phyloP scores from a whole-genome alignment of 139 green algal genomes.

The Yamagishiella unicocca region DNA sequence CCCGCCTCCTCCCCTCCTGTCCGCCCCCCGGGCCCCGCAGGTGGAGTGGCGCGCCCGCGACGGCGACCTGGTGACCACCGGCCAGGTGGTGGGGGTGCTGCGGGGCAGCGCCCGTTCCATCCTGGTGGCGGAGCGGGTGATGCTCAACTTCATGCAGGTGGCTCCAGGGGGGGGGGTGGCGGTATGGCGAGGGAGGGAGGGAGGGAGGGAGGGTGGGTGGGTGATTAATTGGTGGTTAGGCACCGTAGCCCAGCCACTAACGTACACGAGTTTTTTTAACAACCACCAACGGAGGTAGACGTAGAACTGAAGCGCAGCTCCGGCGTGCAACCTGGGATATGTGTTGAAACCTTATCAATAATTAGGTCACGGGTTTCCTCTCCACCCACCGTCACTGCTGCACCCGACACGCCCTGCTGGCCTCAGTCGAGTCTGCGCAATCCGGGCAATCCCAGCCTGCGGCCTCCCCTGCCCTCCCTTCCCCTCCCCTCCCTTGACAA shows the following conservation, averaged over 20 bases:
- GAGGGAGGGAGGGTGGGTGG: neutral
- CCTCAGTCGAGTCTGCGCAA: too few relatives aligned
- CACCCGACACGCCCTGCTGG: too few relatives aligned
- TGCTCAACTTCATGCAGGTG: conserved; percentile 98
- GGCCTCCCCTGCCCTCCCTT: neutral
- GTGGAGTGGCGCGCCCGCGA: conserved; percentile 45
- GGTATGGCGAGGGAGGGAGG: neutral
- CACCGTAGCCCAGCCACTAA: too few relatives aligned
- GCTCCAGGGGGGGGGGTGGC: conserved; percentile 5
- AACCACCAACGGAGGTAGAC: too few relatives aligned
- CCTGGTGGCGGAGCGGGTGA: conserved; percentile 94
- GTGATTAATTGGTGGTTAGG: too few relatives aligned
- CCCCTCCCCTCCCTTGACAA: conserved; percentile 70
- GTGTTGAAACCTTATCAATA: neutral
- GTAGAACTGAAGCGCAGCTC: too few relatives aligned
- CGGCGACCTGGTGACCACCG: conserved; percentile 66
- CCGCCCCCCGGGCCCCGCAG: too few relatives aligned
- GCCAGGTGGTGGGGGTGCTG: conserved; percentile 77
- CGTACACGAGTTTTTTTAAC: too few relatives aligned
- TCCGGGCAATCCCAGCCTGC: neutral
- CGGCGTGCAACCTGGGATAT: neutral
- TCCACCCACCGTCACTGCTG: too few relatives aligned
- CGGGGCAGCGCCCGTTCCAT: conserved; percentile 85
- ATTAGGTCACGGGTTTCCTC: too few relatives aligned
- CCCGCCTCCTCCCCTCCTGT: neutral